Conservation (phyloP, 306 rosid genomes). For the Rosa chinensis region DNA sequence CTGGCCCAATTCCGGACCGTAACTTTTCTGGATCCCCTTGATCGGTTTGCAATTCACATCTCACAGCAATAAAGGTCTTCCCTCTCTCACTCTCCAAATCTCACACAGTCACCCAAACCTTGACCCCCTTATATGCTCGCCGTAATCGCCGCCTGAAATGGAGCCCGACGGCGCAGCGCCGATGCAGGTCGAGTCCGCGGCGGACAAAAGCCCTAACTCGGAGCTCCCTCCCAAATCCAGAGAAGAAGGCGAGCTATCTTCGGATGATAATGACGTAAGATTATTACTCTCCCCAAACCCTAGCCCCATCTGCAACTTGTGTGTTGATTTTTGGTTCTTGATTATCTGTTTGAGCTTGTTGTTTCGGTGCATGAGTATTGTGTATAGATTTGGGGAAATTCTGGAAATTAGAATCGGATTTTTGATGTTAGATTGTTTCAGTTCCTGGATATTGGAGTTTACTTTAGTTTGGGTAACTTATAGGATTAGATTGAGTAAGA, state of each 20-base stretch:
- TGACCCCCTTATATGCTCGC: background rate
- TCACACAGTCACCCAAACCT: background rate
- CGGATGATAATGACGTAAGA: slow-evolving; percentile 47
- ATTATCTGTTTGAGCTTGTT: background rate
- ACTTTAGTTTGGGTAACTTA: background rate
- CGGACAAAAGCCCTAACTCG: slow-evolving; percentile 20
- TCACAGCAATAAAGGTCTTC: background rate
- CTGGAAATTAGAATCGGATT: background rate
- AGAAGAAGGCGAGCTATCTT: slow-evolving; percentile 92
- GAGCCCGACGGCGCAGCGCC: slow-evolving; percentile 33
- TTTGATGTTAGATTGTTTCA: background rate
- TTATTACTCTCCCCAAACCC: slow-evolving; percentile 30
- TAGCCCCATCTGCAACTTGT: background rate
- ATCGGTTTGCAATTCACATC: background rate
- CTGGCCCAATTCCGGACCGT: background rate
- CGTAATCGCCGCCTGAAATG: slow-evolving; percentile 2
- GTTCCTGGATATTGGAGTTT: background rate
- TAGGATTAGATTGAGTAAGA: slow-evolving; percentile 4
- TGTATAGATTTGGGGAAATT: background rate
- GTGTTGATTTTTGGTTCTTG: background rate
- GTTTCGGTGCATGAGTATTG: background rate
- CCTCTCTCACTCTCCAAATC: background rate
- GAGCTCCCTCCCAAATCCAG: slow-evolving; percentile 37
- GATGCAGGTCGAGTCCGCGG: slow-evolving; percentile 21
- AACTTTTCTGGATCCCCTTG: background rate